Evolutionary conservation across 2,329 filamentous ascomycete genomes (phyloP), one percentile per base, ranked within the genome.

Genomic region (Cladophialophora yegresii): DNA sequence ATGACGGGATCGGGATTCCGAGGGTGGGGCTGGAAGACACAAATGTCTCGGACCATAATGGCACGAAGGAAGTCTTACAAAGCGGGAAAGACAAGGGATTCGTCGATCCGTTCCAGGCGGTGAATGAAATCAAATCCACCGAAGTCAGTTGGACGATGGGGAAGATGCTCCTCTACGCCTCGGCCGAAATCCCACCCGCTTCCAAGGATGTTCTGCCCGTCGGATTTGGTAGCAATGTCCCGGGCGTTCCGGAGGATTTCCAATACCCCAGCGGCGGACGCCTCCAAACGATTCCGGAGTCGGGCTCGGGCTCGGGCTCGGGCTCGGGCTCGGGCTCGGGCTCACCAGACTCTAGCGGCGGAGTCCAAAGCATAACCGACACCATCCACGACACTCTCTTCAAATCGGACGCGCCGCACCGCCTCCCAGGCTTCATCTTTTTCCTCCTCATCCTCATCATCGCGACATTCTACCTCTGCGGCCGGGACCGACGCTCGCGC

Each of bases 121-220:
- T 98, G 32, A 88, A 99, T 77, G 95, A 95, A 76, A 93, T 99
- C 70, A 87, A 92, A 70, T 90, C 88, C 20, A 89, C 92, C 6
- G 96, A 99, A 80, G 89, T 99, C 20, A 96, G 91, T 80, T 99
- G 95, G 95, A 98, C 95, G 0, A 80, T 99, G 4, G 95, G 95
- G 1, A 96, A 97, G 75, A 97, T 98, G 84, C 86, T 99, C 6
- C 84, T 99, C 4, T 98, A 98, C 72, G 95, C 95, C 4, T 88
- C 93, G 0, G 95, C 92, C 3, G 92, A 97, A 75, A 83, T 99
- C 5, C 88, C 90, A 1, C 78, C 82, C 6, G 82, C 81, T 1
- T 20, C 50, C n/a, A 79, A 83, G 20, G 79, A 84, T 49, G 81
- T 83, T 16, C 79, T 93, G 1, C 91, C 93, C 0, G 95, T 99